Base-by-base conservation (phyloP, 2,329 filamentous ascomycete genomes). In the Pseudogymnoascus sp. region DNA sequence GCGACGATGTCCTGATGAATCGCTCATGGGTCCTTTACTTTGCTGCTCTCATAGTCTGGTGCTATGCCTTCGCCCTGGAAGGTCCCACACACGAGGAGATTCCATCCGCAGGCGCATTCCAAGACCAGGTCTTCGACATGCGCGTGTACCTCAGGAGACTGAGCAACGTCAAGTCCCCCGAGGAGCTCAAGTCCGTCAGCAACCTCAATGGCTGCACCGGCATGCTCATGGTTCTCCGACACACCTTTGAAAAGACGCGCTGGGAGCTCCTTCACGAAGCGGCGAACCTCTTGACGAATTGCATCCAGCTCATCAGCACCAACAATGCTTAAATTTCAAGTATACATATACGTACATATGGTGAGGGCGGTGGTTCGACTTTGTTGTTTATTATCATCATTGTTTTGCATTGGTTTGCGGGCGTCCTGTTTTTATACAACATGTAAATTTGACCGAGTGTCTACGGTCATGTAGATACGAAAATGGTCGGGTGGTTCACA, bases 1-100 rank as follows among this genome's bases (percentile, higher is more conserved):
- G 91, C 19, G 90, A 96, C 70, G 95, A 99, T 70, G 89, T 92
- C 62, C 81, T 97, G 1, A 82, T 97, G 65, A 96, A 97, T 71
- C 83, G 95, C 15, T 91, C 93, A 0, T 99, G 95, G 93, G 92
- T 97, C 10, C 80, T 97, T 61, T 99, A 97, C 76, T 96, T 96
- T 72, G 91, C 95, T 0, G 87, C 88, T 0, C 81, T 99, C 13
- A 91, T 97, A 21, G 90, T 97, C 0, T 99, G 95, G 95, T 91
- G 87, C 65, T 99, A 97, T 71, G 93, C 93, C 2, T 97, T 87
- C 72, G 92, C 93, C 0, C 79, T 96, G 19, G 95, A 97, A 69
- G 95, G 95, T 0, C 84, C 91, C 0, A 84, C 90, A 64, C 56
- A 60, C 17, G 33, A 38, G 31, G 46, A 53, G 9, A 69, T 76